Evolutionary conservation across 345 rosid species (phyloP).

Genomic region (Citrus inodora): DNA sequence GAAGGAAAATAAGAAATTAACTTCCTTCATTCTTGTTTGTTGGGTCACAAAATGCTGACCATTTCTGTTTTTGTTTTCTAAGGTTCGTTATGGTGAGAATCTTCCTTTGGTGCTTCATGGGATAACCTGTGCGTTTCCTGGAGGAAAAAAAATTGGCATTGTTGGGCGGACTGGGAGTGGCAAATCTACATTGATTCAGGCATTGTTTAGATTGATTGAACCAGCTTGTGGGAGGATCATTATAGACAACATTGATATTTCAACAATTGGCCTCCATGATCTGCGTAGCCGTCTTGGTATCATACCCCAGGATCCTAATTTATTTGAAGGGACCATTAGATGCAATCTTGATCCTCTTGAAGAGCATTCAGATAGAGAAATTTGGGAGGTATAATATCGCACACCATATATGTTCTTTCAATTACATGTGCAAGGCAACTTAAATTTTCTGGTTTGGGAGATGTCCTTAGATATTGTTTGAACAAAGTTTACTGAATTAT

Average conservation of each 20-base stretch:
- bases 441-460: not conserved
- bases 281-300: slow-evolving; percentile 92
- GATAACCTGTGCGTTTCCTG: slow-evolving; percentile 78
- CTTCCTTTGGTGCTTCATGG: slow-evolving; percentile 94
- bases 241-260: slow-evolving; percentile 92
- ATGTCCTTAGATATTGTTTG: not conserved
- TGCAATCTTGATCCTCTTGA: slow-evolving; percentile 96
- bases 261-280: slow-evolving; percentile 91
- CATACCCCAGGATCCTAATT: slow-evolving; percentile 98
- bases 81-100: slow-evolving; percentile 97
- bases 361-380: slow-evolving; percentile 81
- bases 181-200: slow-evolving; percentile 95
- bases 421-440: not conserved
- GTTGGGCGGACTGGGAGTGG: slow-evolving; percentile 99
- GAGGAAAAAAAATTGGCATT: slow-evolving; percentile 94
- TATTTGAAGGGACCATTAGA: slow-evolving; percentile 95
- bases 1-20: not conserved
- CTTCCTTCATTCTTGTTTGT: not conserved
- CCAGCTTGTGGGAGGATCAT: slow-evolving; percentile 76
- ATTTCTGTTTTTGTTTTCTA: slow-evolving; percentile 17
- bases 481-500: not conserved
- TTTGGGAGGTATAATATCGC: slow-evolving; percentile 71
- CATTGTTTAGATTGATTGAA: slow-evolving; percentile 91
- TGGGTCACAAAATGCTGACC: slow-evolving; percentile 13
- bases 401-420: not conserved